A percentile compares a stretch with the other conserved stretches of the same genome.
These are phyloP conservation scores for Tulasnella sp. DNA, from an alignment of 768 basidiomycete species.

Conservation along the genomic window DNA sequence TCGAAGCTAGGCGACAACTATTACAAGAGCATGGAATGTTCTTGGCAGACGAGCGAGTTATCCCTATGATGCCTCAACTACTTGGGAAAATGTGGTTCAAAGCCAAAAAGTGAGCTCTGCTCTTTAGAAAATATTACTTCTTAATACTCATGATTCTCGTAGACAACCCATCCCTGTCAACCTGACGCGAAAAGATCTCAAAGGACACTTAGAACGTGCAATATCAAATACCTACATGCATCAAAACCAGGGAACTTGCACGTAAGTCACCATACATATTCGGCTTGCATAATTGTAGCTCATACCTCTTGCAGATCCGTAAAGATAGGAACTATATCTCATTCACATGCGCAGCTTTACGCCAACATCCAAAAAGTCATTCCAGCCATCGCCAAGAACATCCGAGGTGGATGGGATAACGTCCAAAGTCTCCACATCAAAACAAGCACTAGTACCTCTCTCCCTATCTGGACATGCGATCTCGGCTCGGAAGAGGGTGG, in stretches of 20 bases:
- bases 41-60: constrained; percentile 80
- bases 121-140: background rate
- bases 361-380: constrained; percentile 68
- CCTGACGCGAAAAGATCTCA: constrained; percentile 76
- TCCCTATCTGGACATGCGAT: constrained; percentile 84
- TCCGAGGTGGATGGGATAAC: constrained; percentile 82
- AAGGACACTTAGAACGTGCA: constrained; percentile 82
- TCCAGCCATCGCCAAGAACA: constrained; percentile 53
- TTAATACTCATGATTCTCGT: constrained; percentile 13
- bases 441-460: constrained; percentile 57
- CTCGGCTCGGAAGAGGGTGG: constrained; percentile 48
- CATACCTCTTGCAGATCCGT: constrained; percentile 45
- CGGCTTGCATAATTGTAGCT: background rate
- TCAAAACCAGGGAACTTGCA: constrained; percentile 85
- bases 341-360: constrained; percentile 57
- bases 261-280: constrained; percentile 39
- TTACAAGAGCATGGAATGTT: constrained; percentile 86
- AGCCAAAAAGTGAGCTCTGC: constrained; percentile 75
- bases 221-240: constrained; percentile 93
- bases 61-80: constrained; percentile 74
- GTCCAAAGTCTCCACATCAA: constrained; percentile 83
- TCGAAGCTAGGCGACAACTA: constrained; percentile 67
- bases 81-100: constrained; percentile 86
- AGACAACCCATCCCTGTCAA: constrained; percentile 96
- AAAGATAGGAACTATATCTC: constrained; percentile 65